These are phyloP conservation scores for Xerocomus minutiporus DNA, from an alignment of 1,284 basidiomycete genomes.

Conservation along the genomic window DNA sequence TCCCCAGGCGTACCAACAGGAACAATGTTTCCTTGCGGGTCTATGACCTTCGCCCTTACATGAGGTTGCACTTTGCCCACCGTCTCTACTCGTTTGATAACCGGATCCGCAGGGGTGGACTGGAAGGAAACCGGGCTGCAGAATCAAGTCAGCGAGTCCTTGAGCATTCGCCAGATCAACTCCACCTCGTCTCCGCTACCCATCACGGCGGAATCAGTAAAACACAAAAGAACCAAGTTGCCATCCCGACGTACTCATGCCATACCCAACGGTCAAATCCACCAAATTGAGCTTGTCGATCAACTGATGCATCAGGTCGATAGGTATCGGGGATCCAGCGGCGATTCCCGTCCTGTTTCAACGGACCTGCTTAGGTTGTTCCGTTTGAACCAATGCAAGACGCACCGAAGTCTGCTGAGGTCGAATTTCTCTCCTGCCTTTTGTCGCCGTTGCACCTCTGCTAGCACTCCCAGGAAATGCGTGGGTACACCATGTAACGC, in stretches of 20 bases:
- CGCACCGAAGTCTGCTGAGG: slow-evolving; percentile 51
- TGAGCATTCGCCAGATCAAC: not conserved
- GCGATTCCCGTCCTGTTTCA: slow-evolving; percentile 75
- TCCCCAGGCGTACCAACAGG: slow-evolving; percentile 70
- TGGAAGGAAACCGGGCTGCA: slow-evolving; percentile 78
- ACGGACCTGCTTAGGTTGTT: not conserved
- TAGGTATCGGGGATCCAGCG: slow-evolving; percentile 74
- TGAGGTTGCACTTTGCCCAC: slow-evolving; percentile 75
- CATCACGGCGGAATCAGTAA: slow-evolving; percentile 21
- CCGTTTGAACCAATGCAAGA: not conserved
- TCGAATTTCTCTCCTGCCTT: slow-evolving; percentile 45
- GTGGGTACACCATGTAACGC: slow-evolving; percentile 83
- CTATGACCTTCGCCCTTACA: slow-evolving; percentile 70
- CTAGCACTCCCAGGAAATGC: slow-evolving; percentile 72
- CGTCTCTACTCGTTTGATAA: slow-evolving; percentile 74
- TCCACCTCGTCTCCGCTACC: slow-evolving; percentile 56
- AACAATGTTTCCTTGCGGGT: slow-evolving; percentile 55
- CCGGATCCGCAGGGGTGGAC: slow-evolving; percentile 59
- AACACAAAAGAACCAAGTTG: not conserved
- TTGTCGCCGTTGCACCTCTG: slow-evolving; percentile 56
- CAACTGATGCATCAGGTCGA: slow-evolving; percentile 70
- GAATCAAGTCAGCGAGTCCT: slow-evolving; percentile 3
- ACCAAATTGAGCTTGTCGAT: slow-evolving; percentile 62
- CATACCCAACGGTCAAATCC: slow-evolving; percentile 75
- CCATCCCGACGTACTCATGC: slow-evolving; percentile 62